Base-by-base conservation (phyloP, 2,329 filamentous ascomycete genomes). In the Neobulgaria alba region DNA sequence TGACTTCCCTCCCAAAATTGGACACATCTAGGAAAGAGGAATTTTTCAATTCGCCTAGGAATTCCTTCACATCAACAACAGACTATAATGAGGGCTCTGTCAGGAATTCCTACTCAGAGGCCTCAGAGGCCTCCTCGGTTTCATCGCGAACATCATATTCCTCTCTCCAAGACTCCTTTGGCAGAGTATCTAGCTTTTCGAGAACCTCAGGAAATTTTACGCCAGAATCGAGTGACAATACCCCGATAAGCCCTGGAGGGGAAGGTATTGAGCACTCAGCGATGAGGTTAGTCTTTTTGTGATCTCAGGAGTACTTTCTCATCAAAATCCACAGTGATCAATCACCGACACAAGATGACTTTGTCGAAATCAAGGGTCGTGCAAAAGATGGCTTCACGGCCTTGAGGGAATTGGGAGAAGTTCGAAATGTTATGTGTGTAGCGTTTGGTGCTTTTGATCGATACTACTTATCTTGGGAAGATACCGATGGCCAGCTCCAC, bases 81-180 rank as follows among this genome's bases (percentile, higher is more conserved):
- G 39, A 40, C 30, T 48, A 42, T 8, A 20, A 42, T 17, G 16
- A 29, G n/a, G 21, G 18, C 15, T 46, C 47, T 4, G 23, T 36
- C 10, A 26, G 47, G 10, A 46, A 34, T 41, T 49, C 47, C 8
- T 42, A 44, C 18, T 14, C 31, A 33, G 39, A 7, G 2, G 40
- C 43, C 10, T 43, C 40, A 20, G 39, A 43, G 7, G 29, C 17
- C 5, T 33, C 29, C 10, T 12, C 35, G 15, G 32, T 5, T 16
- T 45, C 43, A 9, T 41, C 45, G 1, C 36, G 46, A 30, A 43
- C 41, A 2, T 51, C 60, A 8, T 61, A 60, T 23, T 63, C 55
- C 1, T 59, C 56, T 52, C 62, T 65, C 3, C 57, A 61, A 8
- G 62, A 59, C 41, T 61, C 62, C 17, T 57, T 49, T 31, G 60